Base-by-base conservation (phyloP, 2,329 filamentous ascomycete genomes). In the Zasmidium angulare region DNA sequence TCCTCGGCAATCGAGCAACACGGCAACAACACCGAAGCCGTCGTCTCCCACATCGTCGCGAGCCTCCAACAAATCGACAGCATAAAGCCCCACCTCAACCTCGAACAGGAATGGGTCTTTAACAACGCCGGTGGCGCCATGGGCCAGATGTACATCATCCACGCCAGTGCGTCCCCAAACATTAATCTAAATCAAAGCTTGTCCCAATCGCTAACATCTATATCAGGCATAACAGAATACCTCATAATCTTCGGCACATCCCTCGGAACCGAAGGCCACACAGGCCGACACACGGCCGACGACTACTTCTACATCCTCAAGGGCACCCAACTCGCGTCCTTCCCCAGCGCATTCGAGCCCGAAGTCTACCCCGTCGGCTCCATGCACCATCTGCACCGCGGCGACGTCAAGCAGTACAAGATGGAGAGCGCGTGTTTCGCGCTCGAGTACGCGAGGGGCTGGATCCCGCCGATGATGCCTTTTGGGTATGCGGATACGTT, bases 251-350 rank as follows among this genome's bases (percentile, higher is more conserved):
- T 95, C 74, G 91, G 90, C 74, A 90, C 89, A 1, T 83, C 90
- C 10, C 78, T 93, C 67, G 91, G 91, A 68, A 96, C 92, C 12
- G 91, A 96, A 77, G 92, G 92, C 62, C 91, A 96, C 81, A 86
- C 86, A 1, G 92, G 92, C 64, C 89, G 91, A 53, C 92, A 96
- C 82, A 93, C 91, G 12, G 91, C 91, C 17, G 90, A 96, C 77
- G 92, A 96, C 81, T 96, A 95, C 82, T 96, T 96, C 82, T 86
- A 93, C 81, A 96, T 96, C 81, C 82, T 96, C 29, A 81, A 81
- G 31, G 92, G 92, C 68, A 86, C 87, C 68, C 87, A 96, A 77
- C 81, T 85, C 69, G 89, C 91, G 65, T 93, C 91, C 80, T 82
- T 84, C 3, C 85, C 87, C 1, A 88, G 88, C 2, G 73, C 80